Evolutionary conservation across 1,284 basidiomycete species (phyloP).

Genomic region (Pseudomicrostroma phylloplanum): DNA sequence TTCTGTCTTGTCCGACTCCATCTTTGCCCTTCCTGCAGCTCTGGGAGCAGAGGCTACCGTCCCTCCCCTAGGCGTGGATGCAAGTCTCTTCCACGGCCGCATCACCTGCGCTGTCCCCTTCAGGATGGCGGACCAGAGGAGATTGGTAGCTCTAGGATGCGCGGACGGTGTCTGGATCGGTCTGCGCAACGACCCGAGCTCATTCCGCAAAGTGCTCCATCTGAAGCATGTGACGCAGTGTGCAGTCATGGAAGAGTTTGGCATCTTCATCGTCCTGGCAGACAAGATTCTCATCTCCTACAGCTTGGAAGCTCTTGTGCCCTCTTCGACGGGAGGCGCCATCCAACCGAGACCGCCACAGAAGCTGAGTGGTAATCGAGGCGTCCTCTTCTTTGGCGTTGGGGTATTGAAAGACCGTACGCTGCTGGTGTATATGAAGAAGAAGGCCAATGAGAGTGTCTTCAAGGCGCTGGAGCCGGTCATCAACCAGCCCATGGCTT

Average conservation of each 20-base stretch:
- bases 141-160: slow-evolving; percentile 84
- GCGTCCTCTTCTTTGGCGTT: slow-evolving; percentile 89
- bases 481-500: slow-evolving; percentile 67
- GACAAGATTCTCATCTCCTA: slow-evolving; percentile 69
- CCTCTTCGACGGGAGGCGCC: slow-evolving; percentile 63
- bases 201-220: slow-evolving; percentile 80
- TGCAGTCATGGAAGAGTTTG: slow-evolving; percentile 88
- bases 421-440: slow-evolving; percentile 90
- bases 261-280: slow-evolving; percentile 87
- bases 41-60: slow-evolving; percentile 23
- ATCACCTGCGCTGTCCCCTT: slow-evolving; percentile 82
- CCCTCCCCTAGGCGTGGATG: slow-evolving; percentile 57
- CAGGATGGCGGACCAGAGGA: slow-evolving; percentile 69
- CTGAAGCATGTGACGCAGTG: slow-evolving; percentile 85
- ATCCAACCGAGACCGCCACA: slow-evolving; percentile 59
- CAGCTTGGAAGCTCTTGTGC: slow-evolving; percentile 89
- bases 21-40: slow-evolving; percentile 39
- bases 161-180: slow-evolving; percentile 96
- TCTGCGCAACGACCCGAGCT: slow-evolving; percentile 75
- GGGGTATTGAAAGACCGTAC: slow-evolving; percentile 77
- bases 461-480: slow-evolving; percentile 92
- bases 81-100: slow-evolving; percentile 75
- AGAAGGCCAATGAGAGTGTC: slow-evolving; percentile 79
- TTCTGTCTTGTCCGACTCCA: slow-evolving; percentile 45
- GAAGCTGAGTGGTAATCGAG: slow-evolving; percentile 76